Evolutionary conservation across 2,329 filamentous ascomycete genomes (phyloP).

Genomic region (Pseudogymnoascus sp.): DNA sequence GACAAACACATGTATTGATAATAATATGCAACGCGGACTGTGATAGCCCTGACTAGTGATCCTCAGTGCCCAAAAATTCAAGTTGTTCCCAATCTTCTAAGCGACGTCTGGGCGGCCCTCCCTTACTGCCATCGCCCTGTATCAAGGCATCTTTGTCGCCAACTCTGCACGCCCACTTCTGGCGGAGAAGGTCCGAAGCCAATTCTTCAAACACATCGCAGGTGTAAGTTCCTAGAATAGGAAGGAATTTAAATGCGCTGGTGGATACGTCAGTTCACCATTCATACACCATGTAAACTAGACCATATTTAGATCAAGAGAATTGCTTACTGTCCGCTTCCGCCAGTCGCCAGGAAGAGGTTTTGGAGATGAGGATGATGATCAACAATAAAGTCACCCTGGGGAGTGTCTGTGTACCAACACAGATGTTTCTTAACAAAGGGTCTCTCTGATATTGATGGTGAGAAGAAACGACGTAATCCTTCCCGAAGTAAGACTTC

Average conservation of each 20-base stretch:
- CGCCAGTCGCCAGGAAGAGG: conserved; percentile 42
- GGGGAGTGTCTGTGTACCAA: conserved; percentile 59
- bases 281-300: not conserved
- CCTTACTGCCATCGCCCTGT: not conserved
- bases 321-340: conserved; percentile 33
- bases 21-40: too few species aligned
- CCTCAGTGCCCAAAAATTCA: not conserved
- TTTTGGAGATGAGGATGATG: conserved; percentile 43
- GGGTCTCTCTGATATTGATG: conserved; percentile 37
- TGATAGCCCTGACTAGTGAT: not conserved
- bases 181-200: not conserved
- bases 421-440: conserved; percentile 49
- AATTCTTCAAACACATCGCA: not conserved
- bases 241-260: not conserved
- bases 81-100: not conserved
- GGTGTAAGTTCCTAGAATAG: not conserved
- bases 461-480: conserved; percentile 28
- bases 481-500: conserved; percentile 44
- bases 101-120: not conserved
- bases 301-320: not conserved
- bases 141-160: not conserved
- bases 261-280: not conserved
- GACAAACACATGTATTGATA: too few species aligned
- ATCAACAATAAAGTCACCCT: conserved; percentile 55
- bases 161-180: not conserved